phyloP scores from a whole-genome alignment of 2,329 filamentous ascomycete genomes.

The Colletotrichum sp. region DNA sequence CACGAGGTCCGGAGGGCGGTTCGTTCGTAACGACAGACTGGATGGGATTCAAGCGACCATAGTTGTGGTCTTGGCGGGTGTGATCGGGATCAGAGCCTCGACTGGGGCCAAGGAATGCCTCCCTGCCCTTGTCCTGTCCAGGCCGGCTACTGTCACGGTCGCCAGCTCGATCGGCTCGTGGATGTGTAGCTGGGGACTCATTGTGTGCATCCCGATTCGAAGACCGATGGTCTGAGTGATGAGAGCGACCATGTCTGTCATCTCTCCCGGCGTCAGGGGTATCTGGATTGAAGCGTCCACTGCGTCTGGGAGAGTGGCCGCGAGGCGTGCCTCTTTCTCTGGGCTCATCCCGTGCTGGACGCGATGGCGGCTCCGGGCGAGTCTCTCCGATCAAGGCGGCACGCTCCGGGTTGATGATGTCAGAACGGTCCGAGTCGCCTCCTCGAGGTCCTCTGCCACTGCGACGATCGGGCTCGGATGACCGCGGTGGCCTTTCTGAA shows the following conservation, averaged over 20 bases:
- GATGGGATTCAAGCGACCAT: slow-evolving; percentile 64
- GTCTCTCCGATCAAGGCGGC: slow-evolving; percentile 49
- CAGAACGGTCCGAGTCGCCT: slow-evolving; percentile 31
- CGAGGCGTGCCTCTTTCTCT: slow-evolving; percentile 34
- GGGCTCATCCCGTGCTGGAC: slow-evolving; percentile 46
- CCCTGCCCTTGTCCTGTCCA: slow-evolving; percentile 43
- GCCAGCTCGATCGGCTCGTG: slow-evolving; percentile 43
- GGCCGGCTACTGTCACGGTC: slow-evolving; percentile 45
- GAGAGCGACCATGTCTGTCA: slow-evolving; percentile 50
- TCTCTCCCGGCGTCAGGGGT: slow-evolving; percentile 47
- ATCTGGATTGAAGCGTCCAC: slow-evolving; percentile 38
- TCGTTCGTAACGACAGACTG: slow-evolving; percentile 46
- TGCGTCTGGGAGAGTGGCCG: slow-evolving; percentile 56
- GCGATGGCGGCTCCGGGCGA: slow-evolving; percentile 37
- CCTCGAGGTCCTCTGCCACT: slow-evolving; percentile 25
- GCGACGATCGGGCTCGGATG: slow-evolving; percentile 16
- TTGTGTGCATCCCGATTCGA: slow-evolving; percentile 35
- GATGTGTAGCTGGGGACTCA: slow-evolving; percentile 26
- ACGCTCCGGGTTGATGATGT: slow-evolving; percentile 53
- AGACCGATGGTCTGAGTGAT: slow-evolving; percentile 38
- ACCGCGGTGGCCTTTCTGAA: slow-evolving; percentile 7
- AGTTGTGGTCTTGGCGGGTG: slow-evolving; percentile 63
- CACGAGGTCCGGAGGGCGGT: slow-evolving; percentile 62
- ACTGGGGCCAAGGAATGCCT: slow-evolving; percentile 40
- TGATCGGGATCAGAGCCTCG: slow-evolving; percentile 55